Conservation (phyloP, 352 stramenopile species). For the Phytopythium chamaehyphon region DNA sequence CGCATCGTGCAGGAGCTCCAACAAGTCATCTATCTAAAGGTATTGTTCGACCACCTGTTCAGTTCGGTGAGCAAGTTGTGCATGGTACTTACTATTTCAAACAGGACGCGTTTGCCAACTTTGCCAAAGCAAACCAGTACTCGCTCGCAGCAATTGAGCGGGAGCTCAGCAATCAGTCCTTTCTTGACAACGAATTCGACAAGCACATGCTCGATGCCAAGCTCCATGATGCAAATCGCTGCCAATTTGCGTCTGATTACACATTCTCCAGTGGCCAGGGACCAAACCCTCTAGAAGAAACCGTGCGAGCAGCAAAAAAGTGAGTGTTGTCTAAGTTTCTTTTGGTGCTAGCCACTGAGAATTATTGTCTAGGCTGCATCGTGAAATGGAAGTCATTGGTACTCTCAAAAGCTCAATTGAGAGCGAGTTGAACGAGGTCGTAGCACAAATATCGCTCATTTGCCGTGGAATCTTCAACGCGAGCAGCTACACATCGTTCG, state of each 20-base stretch:
- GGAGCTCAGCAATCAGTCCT: conserved; percentile 58
- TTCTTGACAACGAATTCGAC: conserved; percentile 63
- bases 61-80: no score
- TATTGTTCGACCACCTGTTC: no score
- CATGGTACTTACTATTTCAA: no score
- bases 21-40: conserved; percentile 70
- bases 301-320: conserved; percentile 67
- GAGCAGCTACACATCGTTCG: conserved; percentile 71
- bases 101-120: conserved; percentile 51
- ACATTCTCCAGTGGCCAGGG: conserved; percentile 2
- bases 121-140: conserved; percentile 62
- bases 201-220: conserved; percentile 38
- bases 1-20: conserved; percentile 71
- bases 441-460: conserved; percentile 62
- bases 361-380: conserved; percentile 41
- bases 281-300: conserved; percentile 46
- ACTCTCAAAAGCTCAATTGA: conserved; percentile 70
- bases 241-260: conserved; percentile 4
- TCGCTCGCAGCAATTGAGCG: conserved; percentile 63
- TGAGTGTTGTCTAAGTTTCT: conserved; percentile 12
- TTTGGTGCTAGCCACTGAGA: neutral
- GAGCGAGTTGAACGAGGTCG: conserved; percentile 54
- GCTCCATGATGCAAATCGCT: conserved; percentile 11
- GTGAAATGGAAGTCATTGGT: conserved; percentile 72
- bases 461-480: conserved; percentile 72